phyloP scores from a whole-genome alignment of 2,329 filamentous ascomycete species.

The Fusarium poae region DNA sequence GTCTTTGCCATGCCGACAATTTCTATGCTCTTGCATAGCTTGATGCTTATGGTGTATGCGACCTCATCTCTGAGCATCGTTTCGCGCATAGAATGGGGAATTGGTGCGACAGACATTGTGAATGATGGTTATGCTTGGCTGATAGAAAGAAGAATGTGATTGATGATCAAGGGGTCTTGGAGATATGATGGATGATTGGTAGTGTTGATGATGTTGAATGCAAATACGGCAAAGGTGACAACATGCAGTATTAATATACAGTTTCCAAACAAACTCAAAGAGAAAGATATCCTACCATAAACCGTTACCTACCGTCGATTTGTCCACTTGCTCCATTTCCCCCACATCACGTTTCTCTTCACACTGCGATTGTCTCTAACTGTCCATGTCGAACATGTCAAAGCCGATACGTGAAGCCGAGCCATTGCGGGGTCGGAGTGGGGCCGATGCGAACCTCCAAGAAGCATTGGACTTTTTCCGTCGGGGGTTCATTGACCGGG shows the following conservation, averaged over 20 bases:
- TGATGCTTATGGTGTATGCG: conserved; percentile 50
- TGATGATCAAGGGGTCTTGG: too few relatives aligned
- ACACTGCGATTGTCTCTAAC: not conserved
- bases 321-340: not conserved
- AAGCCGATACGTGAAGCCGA: conserved; percentile 5
- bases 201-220: not conserved
- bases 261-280: fast-evolving
- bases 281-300: not conserved
- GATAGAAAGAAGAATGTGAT: fast-evolving
- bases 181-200: not conserved
- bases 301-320: not conserved
- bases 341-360: not conserved
- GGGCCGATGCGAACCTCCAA: conserved; percentile 11
- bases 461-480: conserved; percentile 12
- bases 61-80: conserved; percentile 47
- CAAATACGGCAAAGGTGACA: conserved; percentile 4
- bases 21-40: conserved; percentile 49
- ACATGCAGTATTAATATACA: conserved; percentile 22
- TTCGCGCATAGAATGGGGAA: conserved; percentile 47
- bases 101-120: conserved; percentile 37
- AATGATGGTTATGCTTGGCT: fast-evolving
- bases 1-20: conserved; percentile 53
- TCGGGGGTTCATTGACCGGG: fast-evolving
- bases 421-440: conserved; percentile 24
- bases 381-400: too few relatives aligned